Percentiles rank a stretch among this genome's conserved stretches.
Evolutionary conservation across 306 rosid genomes (phyloP).

Genomic region (Biancaea sappan): DNA sequence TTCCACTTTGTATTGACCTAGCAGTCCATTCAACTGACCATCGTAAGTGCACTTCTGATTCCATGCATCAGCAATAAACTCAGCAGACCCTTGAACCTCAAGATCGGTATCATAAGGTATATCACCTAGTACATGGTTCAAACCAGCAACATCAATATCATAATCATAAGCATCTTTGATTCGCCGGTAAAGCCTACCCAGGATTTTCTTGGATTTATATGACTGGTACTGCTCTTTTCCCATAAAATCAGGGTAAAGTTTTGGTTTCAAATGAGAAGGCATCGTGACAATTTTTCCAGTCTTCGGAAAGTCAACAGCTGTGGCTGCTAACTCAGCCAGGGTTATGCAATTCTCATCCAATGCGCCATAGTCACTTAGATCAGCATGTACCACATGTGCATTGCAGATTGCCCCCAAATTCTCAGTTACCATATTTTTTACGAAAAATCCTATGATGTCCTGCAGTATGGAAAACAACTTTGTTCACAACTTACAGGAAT

Average conservation of each 20-base stretch:
- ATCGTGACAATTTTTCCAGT: slow-evolving; percentile 67
- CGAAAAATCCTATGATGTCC: slow-evolving; percentile 69
- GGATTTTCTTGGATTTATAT: slow-evolving; percentile 65
- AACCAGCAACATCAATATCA: slow-evolving; percentile 45
- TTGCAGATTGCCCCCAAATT: slow-evolving; percentile 74
- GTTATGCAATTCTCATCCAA: slow-evolving; percentile 63
- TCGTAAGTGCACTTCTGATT: slow-evolving; percentile 69
- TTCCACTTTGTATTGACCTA: slow-evolving; percentile 70
- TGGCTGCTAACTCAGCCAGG: slow-evolving; percentile 80
- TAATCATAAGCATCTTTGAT: slow-evolving; percentile 57
- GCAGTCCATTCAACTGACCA: slow-evolving; percentile 59
- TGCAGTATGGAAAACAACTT: slow-evolving; percentile 44
- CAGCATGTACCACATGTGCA: slow-evolving; percentile 95
- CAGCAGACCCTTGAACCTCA: slow-evolving; percentile 51
- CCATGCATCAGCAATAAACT: slow-evolving; percentile 71
- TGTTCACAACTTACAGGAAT: not conserved
- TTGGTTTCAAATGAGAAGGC: slow-evolving; percentile 70
- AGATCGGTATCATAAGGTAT: slow-evolving; percentile 68
- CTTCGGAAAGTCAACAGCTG: slow-evolving; percentile 88
- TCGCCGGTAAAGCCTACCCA: slow-evolving; percentile 71
- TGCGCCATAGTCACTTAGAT: slow-evolving; percentile 67
- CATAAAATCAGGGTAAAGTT: slow-evolving; percentile 84
- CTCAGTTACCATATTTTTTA: slow-evolving; percentile 73
- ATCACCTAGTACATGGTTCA: slow-evolving; percentile 29
- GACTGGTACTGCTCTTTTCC: slow-evolving; percentile 71